Base-by-base conservation (phyloP, 2,329 filamentous ascomycete genomes). In the Verticillium nubilum region DNA sequence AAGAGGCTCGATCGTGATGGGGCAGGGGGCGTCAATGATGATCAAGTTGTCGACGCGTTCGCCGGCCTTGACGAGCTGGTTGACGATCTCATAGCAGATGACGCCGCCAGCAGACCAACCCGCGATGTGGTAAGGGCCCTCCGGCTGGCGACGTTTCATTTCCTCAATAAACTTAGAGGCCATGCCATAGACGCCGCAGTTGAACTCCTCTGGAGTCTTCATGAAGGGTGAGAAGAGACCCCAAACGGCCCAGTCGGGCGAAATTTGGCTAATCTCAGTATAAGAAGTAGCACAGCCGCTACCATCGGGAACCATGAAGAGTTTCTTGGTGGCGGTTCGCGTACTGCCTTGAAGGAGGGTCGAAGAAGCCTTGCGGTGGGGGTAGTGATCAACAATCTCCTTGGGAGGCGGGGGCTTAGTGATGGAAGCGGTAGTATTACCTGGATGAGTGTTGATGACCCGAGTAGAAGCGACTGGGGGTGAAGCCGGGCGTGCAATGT, bases 61-160 rank as follows among this genome's bases (percentile, higher is more conserved):
- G 17, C 83, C 82, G 3, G 78, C 78, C 62, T 80, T 78, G 60
- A 79, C 79, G 17, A 90, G 78, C 63, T 87, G 83, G 58, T 81
- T 81, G 17, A 85, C 81, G 10, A 86, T 85, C 65, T 89, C 86
- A 67, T 84, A 91, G 50, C 88, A 87, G 61, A 87, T 86, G 54
- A 91, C 87, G 35, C 89, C 89, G 27, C 89, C 90, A 1, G 88
- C 89, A n/a, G 85, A 90, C 89, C 89, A 92, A 26, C 90, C 90
- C 17, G 85, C 83, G 1, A 92, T 73, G 56, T 81, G 80, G 72
- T 90, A 91, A 0, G 87, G 86, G 0, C 89, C 89, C 25, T 77
- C 68, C 3, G 88, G 85, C 72, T 92, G 88, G 56, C 88, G 86
- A 5, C 85, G 83, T 72, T 86, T 87, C 72, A 92, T 89, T 73